phyloP scores from a whole-genome alignment of 176 grass and related monocot genomes.

The Aegilops umbellulata region DNA sequence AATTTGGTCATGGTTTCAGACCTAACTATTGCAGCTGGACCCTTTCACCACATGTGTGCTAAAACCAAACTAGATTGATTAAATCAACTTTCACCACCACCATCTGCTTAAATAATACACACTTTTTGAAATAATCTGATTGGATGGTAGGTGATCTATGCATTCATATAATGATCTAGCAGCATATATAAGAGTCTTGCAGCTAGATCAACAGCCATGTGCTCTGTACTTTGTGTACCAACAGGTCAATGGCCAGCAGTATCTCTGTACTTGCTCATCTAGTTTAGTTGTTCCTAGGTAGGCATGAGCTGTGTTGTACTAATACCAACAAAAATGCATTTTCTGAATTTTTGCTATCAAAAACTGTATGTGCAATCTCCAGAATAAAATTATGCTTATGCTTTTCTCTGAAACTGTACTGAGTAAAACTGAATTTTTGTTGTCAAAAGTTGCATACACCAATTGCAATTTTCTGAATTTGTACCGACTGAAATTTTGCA shows the following conservation, averaged over 20 bases:
- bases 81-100: background rate
- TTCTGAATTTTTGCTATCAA: too few relatives aligned
- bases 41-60: constrained; percentile 25
- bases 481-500: too few relatives aligned
- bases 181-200: background rate
- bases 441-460: too few relatives aligned
- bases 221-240: background rate
- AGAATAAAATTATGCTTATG: too few relatives aligned
- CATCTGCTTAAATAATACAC: background rate
- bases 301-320: background rate
- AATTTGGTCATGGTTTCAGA: constrained; percentile 33
- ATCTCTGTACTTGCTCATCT: background rate
- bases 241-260: background rate
- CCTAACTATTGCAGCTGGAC: constrained; percentile 5
- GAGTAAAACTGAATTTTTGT: too few relatives aligned
- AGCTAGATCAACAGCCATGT: background rate
- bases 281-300: background rate
- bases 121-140: background rate
- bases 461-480: too few relatives aligned
- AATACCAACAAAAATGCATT: too few relatives aligned
- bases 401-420: too few relatives aligned
- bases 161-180: too few relatives aligned
- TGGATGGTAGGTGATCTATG: background rate
- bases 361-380: too few relatives aligned
- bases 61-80: background rate